These are phyloP conservation scores for Tillandsia leiboldiana DNA, from an alignment of 176 grass and related monocot genomes.

Conservation along the genomic window DNA sequence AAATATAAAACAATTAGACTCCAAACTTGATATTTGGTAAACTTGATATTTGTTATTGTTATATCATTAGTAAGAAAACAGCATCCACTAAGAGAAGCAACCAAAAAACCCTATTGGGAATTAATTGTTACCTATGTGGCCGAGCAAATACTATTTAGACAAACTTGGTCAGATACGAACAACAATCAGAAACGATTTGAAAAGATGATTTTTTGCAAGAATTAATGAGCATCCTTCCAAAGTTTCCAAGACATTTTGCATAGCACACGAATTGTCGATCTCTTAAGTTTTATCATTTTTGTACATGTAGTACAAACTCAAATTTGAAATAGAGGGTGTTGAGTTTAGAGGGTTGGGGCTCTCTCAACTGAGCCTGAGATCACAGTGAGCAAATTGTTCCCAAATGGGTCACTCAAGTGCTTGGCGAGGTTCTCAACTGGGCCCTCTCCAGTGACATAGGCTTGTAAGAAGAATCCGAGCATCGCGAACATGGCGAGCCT, in stretches of 20 bases:
- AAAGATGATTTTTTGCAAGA: too few relatives aligned
- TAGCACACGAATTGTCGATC: neutral
- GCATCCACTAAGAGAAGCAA: too few relatives aligned
- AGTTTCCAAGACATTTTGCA: neutral
- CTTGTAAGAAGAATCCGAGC: conserved; percentile 96
- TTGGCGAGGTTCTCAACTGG: conserved; percentile 82
- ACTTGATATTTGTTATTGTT: too few relatives aligned
- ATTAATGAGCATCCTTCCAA: neutral
- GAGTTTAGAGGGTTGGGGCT: conserved; percentile 63
- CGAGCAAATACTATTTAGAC: too few relatives aligned
- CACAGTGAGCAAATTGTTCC: conserved; percentile 98
- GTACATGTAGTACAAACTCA: neutral
- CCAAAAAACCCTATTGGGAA: too few relatives aligned
- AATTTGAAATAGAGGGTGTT: neutral
- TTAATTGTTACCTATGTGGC: too few relatives aligned
- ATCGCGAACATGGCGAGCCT: conserved; percentile 93
- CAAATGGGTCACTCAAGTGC: conserved; percentile 95
- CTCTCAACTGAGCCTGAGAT: conserved; percentile 87
- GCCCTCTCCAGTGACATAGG: conserved; percentile 92
- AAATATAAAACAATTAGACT: too few relatives aligned
- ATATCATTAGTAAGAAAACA: too few relatives aligned
- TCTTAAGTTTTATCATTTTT: neutral
- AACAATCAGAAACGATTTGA: too few relatives aligned
- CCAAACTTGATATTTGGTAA: too few relatives aligned
- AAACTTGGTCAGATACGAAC: too few relatives aligned